phyloP scores from a whole-genome alignment of 1,284 basidiomycete genomes.

The Tilletia walkeri region DNA sequence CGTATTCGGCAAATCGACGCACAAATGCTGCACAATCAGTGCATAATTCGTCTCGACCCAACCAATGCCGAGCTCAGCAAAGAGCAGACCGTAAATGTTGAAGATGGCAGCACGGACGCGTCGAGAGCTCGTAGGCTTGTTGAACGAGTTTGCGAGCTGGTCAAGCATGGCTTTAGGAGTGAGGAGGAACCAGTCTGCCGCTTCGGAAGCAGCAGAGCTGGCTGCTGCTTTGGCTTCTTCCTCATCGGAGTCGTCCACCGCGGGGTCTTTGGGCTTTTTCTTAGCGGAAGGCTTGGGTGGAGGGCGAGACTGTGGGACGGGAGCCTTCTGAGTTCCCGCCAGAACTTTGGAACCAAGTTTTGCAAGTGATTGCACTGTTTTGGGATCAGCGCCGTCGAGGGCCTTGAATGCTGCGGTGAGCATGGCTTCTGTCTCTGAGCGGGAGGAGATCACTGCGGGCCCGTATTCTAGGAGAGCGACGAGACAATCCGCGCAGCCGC shows the following conservation, averaged over 20 bases:
- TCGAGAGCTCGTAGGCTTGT: slow-evolving; percentile 66
- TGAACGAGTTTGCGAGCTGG: slow-evolving; percentile 75
- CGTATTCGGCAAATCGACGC: slow-evolving; percentile 65
- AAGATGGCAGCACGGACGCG: slow-evolving; percentile 79
- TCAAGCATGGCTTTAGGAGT: slow-evolving; percentile 76
- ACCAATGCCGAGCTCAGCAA: slow-evolving; percentile 70
- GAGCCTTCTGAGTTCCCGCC: slow-evolving; percentile 76
- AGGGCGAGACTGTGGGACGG: slow-evolving; percentile 57
- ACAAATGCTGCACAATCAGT: slow-evolving; percentile 73
- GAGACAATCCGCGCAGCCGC: slow-evolving; percentile 70
- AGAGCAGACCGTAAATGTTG: slow-evolving; percentile 79
- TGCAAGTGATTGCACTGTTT: slow-evolving; percentile 75
- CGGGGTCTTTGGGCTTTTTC: slow-evolving; percentile 60
- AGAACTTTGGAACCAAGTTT: slow-evolving; percentile 79
- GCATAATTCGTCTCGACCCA: slow-evolving; percentile 84
- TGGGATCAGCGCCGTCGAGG: slow-evolving; percentile 74
- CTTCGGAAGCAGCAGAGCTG: slow-evolving; percentile 61
- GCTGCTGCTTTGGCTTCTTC: slow-evolving; percentile 64
- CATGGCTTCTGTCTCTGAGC: slow-evolving; percentile 73
- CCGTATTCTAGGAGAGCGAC: slow-evolving; percentile 46
- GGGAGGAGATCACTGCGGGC: slow-evolving; percentile 56
- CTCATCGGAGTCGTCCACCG: slow-evolving; percentile 62
- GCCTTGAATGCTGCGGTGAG: slow-evolving; percentile 70
- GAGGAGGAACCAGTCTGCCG: slow-evolving; percentile 71
- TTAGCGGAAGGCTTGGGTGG: slow-evolving; percentile 57